Percentiles rank a stretch among this genome's conserved stretches.
These are phyloP conservation scores for Phytophthora cactorum DNA, from an alignment of 352 stramenopile species.

Conservation along the genomic window DNA sequence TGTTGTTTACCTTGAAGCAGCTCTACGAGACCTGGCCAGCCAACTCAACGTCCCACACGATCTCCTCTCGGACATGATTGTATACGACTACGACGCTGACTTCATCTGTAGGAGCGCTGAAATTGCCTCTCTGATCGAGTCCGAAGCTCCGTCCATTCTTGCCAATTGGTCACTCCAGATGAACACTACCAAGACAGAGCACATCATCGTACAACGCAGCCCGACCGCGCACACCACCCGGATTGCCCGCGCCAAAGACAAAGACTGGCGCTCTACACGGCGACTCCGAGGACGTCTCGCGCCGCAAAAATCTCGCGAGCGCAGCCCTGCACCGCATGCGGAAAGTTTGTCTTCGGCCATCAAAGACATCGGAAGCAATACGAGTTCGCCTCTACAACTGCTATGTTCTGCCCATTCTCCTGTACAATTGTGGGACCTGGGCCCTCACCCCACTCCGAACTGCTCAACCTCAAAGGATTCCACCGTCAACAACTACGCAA, in stretches of 20 bases:
- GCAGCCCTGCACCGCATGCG: conserved; percentile 6
- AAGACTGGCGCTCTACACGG: conserved; percentile 11
- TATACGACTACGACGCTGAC: conserved; percentile 1
- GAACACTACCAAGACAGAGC: conserved; percentile 17
- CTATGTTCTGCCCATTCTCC: conserved; percentile 7
- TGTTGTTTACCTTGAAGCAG: conserved; percentile 7
- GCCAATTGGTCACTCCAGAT: conserved; percentile 13
- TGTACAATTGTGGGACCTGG: conserved; percentile 1
- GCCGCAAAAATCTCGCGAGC: conserved; percentile 5
- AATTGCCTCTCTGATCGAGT: not conserved
- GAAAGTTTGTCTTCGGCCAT: conserved; percentile 3
- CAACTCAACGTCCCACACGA: not conserved
- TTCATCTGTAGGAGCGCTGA: conserved; percentile 2
- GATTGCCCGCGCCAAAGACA: conserved; percentile 1
- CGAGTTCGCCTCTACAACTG: conserved; percentile 11
- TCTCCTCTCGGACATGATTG: conserved; percentile 5
- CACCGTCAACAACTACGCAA: not conserved
- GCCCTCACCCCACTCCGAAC: not conserved
- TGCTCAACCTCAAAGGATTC: conserved; percentile 4
- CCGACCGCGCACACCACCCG: not conserved
- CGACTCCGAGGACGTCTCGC: conserved; percentile 4
- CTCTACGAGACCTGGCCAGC: not conserved
- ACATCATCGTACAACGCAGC: conserved; percentile 7
- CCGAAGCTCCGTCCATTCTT: not conserved
- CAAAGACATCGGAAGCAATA: not conserved